Conservation (phyloP, 2,329 filamentous ascomycete species). For the Leptographium radiaticola region DNA sequence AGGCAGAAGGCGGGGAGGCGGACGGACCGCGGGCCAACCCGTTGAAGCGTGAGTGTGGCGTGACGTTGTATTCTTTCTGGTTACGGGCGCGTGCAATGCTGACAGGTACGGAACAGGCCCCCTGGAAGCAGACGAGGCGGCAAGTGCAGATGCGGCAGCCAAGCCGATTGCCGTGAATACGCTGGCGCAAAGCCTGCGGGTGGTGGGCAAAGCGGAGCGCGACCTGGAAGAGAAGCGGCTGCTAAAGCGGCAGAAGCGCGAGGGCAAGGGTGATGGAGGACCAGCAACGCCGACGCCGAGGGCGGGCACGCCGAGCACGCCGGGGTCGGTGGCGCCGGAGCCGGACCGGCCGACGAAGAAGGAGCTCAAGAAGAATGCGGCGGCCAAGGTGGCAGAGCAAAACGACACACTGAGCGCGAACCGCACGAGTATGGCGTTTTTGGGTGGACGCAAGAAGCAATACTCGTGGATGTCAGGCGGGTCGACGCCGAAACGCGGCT, state of each 20-base stretch:
- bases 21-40: constrained; percentile 40
- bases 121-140: constrained; percentile 25
- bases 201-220: constrained; percentile 52
- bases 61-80: background rate
- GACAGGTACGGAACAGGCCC: constrained; percentile 21
- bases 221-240: constrained; percentile 61
- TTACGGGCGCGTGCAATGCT: background rate
- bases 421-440: constrained; percentile 58
- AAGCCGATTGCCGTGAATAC: constrained; percentile 34
- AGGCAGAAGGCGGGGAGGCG: constrained; percentile 28
- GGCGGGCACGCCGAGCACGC: constrained; percentile 45
- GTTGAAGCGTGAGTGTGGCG: constrained; percentile 43
- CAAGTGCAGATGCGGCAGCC: constrained; percentile 2
- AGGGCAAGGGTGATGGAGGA: constrained; percentile 38
- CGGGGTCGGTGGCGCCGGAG: constrained; percentile 50
- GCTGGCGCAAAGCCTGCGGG: constrained; percentile 37
- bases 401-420: constrained; percentile 74
- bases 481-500: constrained; percentile 33
- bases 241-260: constrained; percentile 51
- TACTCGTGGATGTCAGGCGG: constrained; percentile 63
- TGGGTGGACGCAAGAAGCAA: constrained; percentile 52
- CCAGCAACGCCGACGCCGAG: constrained; percentile 10
- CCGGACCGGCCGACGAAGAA: constrained; percentile 72
- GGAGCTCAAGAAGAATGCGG: constrained; percentile 62
- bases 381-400: constrained; percentile 65